Evolutionary conservation across 768 basidiomycete species (phyloP).

Genomic region (Amanita pallidorosea): DNA sequence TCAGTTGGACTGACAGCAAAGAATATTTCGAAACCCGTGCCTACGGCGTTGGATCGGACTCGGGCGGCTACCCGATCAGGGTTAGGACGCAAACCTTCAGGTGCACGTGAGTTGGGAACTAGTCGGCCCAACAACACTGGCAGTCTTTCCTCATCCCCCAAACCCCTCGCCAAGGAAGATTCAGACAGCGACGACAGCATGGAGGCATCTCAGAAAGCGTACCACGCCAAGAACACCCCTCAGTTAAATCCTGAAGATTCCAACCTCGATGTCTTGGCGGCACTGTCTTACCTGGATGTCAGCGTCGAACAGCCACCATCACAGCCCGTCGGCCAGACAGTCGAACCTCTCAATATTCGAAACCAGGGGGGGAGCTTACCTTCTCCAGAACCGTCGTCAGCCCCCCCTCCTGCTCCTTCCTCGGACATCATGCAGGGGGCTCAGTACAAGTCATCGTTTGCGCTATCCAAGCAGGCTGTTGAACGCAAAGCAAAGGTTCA

Average conservation of each 20-base stretch:
- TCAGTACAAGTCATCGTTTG: conserved; percentile 79
- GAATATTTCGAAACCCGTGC: conserved; percentile 9
- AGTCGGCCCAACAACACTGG: conserved; percentile 29
- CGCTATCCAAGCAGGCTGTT: conserved; percentile 71
- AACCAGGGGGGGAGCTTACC: conserved; percentile 15
- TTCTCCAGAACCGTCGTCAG: neutral
- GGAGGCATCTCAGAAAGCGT: conserved; percentile 2
- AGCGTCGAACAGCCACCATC: conserved; percentile 29
- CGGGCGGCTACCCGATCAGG: conserved; percentile 22
- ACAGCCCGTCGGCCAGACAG: conserved; percentile 14
- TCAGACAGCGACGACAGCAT: conserved; percentile 14
- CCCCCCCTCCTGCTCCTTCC: conserved; percentile 15
- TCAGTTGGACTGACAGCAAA: neutral
- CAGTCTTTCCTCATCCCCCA: conserved; percentile 25
- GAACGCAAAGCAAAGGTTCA: conserved; percentile 80
- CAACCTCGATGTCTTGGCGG: conserved; percentile 67
- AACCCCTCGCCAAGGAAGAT: conserved; percentile 23
- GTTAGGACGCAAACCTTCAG: conserved; percentile 65
- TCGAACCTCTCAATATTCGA: conserved; percentile 27
- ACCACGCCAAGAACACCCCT: neutral
- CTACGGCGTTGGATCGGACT: conserved; percentile 22
- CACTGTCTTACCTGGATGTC: conserved; percentile 62
- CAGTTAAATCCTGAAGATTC: conserved; percentile 26
- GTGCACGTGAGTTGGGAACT: conserved; percentile 63
- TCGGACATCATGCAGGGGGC: conserved; percentile 9